Percentiles rank a stretch among this genome's conserved stretches.
phyloP scores from a whole-genome alignment of 1,284 basidiomycete species.

The Somion occarium region DNA sequence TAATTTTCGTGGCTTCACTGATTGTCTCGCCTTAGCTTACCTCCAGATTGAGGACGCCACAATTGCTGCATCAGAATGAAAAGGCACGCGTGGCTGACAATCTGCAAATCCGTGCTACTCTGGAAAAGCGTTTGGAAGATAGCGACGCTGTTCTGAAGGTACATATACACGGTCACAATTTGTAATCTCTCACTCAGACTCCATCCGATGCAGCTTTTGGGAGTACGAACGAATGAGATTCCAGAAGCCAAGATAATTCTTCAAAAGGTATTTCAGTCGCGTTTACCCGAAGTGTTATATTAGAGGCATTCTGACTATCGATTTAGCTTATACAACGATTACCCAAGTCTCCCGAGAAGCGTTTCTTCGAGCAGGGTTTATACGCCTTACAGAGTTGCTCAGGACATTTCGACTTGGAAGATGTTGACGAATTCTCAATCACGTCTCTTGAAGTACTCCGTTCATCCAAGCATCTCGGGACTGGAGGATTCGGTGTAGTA shows the following conservation, averaged over 20 bases:
- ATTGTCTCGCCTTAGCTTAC: too few species aligned
- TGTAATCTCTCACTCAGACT: background rate
- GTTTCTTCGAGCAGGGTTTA: constrained; percentile 8
- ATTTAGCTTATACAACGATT: background rate
- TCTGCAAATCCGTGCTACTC: background rate
- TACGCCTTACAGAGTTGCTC: constrained; percentile 8
- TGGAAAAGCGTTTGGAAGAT: background rate
- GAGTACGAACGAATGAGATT: background rate
- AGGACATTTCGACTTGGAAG: background rate
- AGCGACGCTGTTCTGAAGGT: background rate
- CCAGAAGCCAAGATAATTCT: background rate
- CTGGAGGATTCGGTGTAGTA: constrained; percentile 14
- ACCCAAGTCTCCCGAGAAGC: background rate
- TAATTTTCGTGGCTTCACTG: background rate
- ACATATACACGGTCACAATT: background rate
- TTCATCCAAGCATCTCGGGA: constrained; percentile 10
- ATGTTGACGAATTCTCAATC: constrained; percentile 11
- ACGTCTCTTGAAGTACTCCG: constrained; percentile 13
- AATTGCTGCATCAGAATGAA: background rate
- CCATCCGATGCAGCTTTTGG: background rate
- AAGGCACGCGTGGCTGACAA: background rate
- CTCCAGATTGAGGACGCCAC: background rate
- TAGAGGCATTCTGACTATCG: too few species aligned
- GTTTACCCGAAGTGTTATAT: background rate
- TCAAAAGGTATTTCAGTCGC: background rate